Evolutionary conservation across 495 filamentous ascomycete genomes (phyloP), one percentile per base, ranked within the genome.

Genomic region (Talaromyces stipitatus): DNA sequence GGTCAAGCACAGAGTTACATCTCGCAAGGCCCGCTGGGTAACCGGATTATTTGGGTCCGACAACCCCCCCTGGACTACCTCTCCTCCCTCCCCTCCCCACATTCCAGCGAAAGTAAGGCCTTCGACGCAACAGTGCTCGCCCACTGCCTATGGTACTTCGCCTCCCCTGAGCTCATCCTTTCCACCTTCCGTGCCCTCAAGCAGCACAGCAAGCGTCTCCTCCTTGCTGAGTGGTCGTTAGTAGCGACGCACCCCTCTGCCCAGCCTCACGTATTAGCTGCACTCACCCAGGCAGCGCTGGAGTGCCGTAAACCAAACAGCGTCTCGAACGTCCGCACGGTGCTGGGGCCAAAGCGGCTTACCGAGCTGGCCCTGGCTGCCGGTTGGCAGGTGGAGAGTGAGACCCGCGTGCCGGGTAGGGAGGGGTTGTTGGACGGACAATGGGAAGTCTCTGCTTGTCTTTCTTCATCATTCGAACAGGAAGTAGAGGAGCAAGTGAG

Each of bases 131-230:
- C 72, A 12, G 68, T 80, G 18, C 69, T 82, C 36, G 66, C 64
- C 54, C 79, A 82, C 63, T 71, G 64, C 59, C 68, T 78, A 56
- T 82, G 72, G 70, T 82, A 81, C 59, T 81, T 82, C 58, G 41
- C 65, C 26, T 68, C 67, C 9, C 58, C 61, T 0, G 32, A 26
- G 0, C 55, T 63, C 18, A 66, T 79, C 26, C 45, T 56, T 8
- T 48, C 50, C 4, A 70, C 73, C 18, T 69, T 78, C 18, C 11
- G 29, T 0, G 69, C 66, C 45, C 61, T 77, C 36, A 64, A 69
- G n/a, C 56, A 63, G 50, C 60, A 64, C 51, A 62, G 59, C 27
- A 67, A 56, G 36, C 62, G 64, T 12, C 65, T 76, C 14, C 69
- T 66, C 24, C 47, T 78, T 22, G 73, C 71, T 26, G 75, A 78